Evolutionary conservation across 2,329 filamentous ascomycete species (phyloP), one percentile per base, ranked within the genome.

Genomic region (Chaetoscypha palmicola): DNA sequence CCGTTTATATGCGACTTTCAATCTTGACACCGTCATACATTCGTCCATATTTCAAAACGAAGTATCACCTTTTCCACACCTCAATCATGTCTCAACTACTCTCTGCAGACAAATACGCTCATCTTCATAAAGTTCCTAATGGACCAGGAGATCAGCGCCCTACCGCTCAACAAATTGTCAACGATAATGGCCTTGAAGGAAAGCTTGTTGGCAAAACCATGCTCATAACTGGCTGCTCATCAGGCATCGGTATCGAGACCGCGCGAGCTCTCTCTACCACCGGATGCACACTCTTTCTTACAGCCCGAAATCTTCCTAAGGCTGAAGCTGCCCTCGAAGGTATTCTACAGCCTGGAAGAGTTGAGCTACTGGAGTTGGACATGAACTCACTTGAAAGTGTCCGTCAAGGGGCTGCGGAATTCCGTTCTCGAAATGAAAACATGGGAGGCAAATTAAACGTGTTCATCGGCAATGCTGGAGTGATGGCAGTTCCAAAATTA

Each of bases 181-280:
- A 61, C 23, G 61, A 65, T 38, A 55, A 63, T 39, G 47, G 41
- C 2, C 47, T 60, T 9, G 31, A 33, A 10, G 43, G 38, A 20
- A 55, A 51, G 38, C 41, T 63, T 70, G 50, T 69, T 67, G 63
- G 59, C 46, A 65, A 64, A 50, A 57, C 60, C 10, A 55, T 65
- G 21, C 45, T 67, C 22, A 57, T 68, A 43, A 67, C 65, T 4
- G 65, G 65, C n/a, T 57, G 52, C 30, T 64, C 63, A 4, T 61
- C 62, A 2, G 64, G 64, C 14, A 56, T 67, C 20, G 65, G 64
- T 4, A 52, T 65, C 39, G 63, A 66, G 46, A 66, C 64, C 3
- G 64, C 60, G 14, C 58, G 57, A 8, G 62, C 63, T 1, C 49
- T 68, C 3, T 52, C 55, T 21, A 38, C 43, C 5, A 66, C 65